Evolutionary conservation across 2,329 filamentous ascomycete genomes (phyloP).

Genomic region (Alternaria burnsii): DNA sequence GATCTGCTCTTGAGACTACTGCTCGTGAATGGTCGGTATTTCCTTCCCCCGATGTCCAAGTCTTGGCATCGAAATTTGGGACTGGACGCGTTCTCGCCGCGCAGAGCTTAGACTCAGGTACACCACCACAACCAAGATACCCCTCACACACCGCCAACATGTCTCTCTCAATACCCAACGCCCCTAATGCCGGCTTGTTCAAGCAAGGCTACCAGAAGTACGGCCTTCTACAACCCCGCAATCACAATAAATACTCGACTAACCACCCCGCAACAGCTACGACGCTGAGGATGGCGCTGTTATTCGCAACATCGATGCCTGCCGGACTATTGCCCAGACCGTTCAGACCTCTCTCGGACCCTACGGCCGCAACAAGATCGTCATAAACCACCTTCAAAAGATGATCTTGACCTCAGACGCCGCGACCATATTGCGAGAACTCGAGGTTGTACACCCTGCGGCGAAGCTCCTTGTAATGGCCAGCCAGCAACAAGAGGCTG

Average conservation of each 20-base stretch:
- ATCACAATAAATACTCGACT: constrained; percentile 28
- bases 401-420: constrained; percentile 99
- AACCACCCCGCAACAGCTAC: constrained; percentile 71
- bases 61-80: constrained; percentile 30
- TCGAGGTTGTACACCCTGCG: constrained; percentile 97
- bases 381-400: constrained; percentile 99
- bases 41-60: constrained; percentile 18
- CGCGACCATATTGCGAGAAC: constrained; percentile 94
- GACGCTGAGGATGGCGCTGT: constrained; percentile 99
- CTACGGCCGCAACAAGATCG: constrained; percentile 98
- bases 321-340: constrained; percentile 91
- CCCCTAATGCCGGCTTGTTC: constrained; percentile 92
- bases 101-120: constrained; percentile 22
- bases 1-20: not conserved
- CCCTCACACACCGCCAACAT: constrained; percentile 62
- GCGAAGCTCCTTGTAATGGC: constrained; percentile 99
- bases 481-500: constrained; percentile 96
- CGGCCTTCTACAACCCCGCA: constrained; percentile 45
- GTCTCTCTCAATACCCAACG: constrained; percentile 95
- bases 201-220: constrained; percentile 97
- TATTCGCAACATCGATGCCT: constrained; percentile 97
- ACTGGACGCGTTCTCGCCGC: constrained; percentile 40
- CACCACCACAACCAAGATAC: constrained; percentile 43
- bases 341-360: constrained; percentile 97
- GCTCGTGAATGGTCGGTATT: constrained; percentile 14